Conservation (phyloP, 2,329 filamentous ascomycete species). For the Sporothrix dimorphospora region DNA sequence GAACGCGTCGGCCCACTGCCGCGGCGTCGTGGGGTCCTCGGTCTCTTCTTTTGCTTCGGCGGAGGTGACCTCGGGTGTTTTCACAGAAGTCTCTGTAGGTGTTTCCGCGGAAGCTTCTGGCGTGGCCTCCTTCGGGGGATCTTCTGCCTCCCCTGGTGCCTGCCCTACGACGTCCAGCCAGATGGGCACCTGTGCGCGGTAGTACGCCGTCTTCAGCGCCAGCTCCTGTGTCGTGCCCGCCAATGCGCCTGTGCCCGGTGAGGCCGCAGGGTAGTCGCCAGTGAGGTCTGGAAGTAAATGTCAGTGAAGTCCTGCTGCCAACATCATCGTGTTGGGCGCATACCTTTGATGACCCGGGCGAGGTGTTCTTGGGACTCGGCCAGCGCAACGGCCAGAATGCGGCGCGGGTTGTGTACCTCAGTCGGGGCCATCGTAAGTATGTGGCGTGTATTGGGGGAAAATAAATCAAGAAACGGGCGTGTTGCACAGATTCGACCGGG, state of each 20-base stretch:
- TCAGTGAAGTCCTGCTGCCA: conserved; percentile 37
- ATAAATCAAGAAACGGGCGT: neutral
- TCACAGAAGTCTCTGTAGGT: too few species aligned
- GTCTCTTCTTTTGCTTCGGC: neutral
- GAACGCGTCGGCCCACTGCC: conserved; percentile 62
- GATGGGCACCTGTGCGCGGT: conserved; percentile 62
- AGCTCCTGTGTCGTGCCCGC: conserved; percentile 64
- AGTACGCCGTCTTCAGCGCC: conserved; percentile 62
- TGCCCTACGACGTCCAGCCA: conserved; percentile 61
- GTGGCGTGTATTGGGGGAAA: neutral
- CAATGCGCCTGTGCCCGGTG: conserved; percentile 39
- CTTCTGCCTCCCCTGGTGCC: neutral
- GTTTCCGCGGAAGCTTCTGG: neutral
- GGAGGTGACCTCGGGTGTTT: neutral
- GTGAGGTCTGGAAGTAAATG: conserved; percentile 49
- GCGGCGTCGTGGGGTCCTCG: conserved; percentile 36
- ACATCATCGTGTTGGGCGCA: neutral
- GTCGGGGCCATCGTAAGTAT: neutral
- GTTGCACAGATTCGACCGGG: neutral
- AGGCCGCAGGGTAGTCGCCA: conserved; percentile 42
- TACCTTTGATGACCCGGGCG: conserved; percentile 52
- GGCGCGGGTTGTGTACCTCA: conserved; percentile 49
- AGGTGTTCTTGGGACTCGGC: conserved; percentile 52
- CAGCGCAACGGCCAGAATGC: conserved; percentile 62
- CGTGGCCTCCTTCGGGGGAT: neutral